A percentile compares a stretch with the other conserved stretches of the same genome.
phyloP scores from a whole-genome alignment of 495 filamentous ascomycete genomes.

The Penicillium roqueforti region DNA sequence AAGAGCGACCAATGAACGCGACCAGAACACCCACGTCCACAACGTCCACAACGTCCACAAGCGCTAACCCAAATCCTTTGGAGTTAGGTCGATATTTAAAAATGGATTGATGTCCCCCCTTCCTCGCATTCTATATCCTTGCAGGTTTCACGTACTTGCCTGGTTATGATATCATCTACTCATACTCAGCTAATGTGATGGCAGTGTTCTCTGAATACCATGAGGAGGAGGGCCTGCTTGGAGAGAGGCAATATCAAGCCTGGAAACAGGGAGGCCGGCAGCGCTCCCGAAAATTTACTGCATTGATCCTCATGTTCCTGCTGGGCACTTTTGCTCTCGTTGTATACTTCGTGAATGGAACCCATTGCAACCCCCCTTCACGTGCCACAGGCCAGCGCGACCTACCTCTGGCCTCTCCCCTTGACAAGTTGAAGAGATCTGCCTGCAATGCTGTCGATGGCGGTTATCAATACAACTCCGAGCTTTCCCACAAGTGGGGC shows the following conservation, averaged over 20 bases:
- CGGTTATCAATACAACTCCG: constrained; percentile 60
- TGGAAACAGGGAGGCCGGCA: not conserved
- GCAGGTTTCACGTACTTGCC: not conserved
- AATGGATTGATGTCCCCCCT: not conserved
- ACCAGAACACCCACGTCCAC: not conserved
- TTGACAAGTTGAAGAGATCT: not conserved
- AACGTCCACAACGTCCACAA: not conserved
- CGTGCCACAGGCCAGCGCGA: not conserved
- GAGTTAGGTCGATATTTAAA: not conserved
- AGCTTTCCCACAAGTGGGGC: constrained; percentile 71
- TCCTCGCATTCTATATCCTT: not conserved
- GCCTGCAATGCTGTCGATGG: constrained; percentile 54
- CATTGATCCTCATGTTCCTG: not conserved
- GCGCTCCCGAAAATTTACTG: not conserved
- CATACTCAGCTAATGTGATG: not conserved
- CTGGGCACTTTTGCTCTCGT: constrained; percentile 1
- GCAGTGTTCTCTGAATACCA: not conserved
- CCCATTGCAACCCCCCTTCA: not conserved
- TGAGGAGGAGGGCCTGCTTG: constrained; percentile 1
- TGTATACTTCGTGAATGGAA: not conserved
- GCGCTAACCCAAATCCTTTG: not conserved
- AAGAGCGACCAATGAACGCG: constrained; percentile 1
- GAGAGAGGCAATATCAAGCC: not conserved
- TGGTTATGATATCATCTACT: not conserved
- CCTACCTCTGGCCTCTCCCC: not conserved